phyloP scores from a whole-genome alignment of 2,329 filamentous ascomycete species.

The Venturia effusa region DNA sequence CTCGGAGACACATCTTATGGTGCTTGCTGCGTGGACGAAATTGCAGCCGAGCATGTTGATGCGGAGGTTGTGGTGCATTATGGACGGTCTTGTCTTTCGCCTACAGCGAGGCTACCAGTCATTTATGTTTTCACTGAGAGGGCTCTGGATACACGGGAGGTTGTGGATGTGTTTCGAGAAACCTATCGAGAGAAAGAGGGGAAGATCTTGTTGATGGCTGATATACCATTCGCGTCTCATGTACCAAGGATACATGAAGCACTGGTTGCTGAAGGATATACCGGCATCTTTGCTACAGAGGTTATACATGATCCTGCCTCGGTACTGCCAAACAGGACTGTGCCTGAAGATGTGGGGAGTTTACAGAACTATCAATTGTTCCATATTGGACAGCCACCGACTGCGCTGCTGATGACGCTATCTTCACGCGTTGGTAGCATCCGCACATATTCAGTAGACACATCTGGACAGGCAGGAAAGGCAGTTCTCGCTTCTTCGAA shows the following conservation, averaged over 20 bases:
- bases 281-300: constrained; percentile 54
- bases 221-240: constrained; percentile 76
- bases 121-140: constrained; percentile 82
- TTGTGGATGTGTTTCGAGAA: constrained; percentile 50
- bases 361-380: constrained; percentile 66
- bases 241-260: constrained; percentile 45
- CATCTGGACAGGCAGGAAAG: constrained; percentile 15
- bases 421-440: constrained; percentile 70
- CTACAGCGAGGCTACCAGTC: constrained; percentile 75
- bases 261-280: constrained; percentile 57
- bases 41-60: constrained; percentile 85
- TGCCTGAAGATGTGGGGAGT: constrained; percentile 41
- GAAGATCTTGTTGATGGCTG: constrained; percentile 73
- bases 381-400: constrained; percentile 71
- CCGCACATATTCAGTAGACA: constrained; percentile 51
- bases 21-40: constrained; percentile 92
- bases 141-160: constrained; percentile 50
- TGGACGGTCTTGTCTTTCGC: constrained; percentile 82
- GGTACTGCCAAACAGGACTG: constrained; percentile 70
- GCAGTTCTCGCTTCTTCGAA: constrained; percentile 40
- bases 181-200: constrained; percentile 55
- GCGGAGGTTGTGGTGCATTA: constrained; percentile 93
- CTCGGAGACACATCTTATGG: constrained; percentile 95
- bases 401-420: constrained; percentile 75
- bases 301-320: constrained; percentile 71